These are phyloP conservation scores for Fusarium sp. DNA, from an alignment of 2,329 filamentous ascomycete species.

Conservation along the genomic window DNA sequence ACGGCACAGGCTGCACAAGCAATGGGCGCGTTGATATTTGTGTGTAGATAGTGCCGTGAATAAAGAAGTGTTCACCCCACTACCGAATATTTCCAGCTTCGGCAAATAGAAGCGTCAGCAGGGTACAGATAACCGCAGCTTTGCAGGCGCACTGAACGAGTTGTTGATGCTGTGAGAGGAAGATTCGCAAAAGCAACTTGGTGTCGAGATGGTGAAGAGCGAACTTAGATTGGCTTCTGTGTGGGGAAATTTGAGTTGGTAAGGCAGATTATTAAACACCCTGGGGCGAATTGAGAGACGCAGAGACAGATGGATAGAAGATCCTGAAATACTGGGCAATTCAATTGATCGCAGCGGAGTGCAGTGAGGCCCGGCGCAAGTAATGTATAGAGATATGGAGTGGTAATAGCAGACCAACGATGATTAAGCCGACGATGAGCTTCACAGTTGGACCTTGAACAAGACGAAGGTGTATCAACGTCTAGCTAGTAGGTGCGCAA, in stretches of 20 bases:
- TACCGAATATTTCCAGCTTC: conserved; percentile 9
- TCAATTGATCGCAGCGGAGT: conserved; percentile 23
- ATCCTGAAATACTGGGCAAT: conserved; percentile 6
- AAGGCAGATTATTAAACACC: conserved; percentile 26
- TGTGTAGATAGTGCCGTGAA: conserved; percentile 3
- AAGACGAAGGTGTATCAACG: conserved; percentile 4
- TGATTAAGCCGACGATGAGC: conserved; percentile 11
- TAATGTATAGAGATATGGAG: conserved; percentile 11
- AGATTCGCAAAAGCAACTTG: conserved; percentile 6
- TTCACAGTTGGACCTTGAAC: conserved; percentile 15
- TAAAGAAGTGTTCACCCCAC: conserved; percentile 17
- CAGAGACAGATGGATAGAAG: background rate
- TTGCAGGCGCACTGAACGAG: conserved; percentile 18
- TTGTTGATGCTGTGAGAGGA: conserved; percentile 4
- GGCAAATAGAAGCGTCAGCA: conserved; percentile 6
- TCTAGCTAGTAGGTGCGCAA: conserved; percentile 5
- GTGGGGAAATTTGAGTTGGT: conserved; percentile 9
- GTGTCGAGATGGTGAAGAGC: conserved; percentile 3
- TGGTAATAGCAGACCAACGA: conserved; percentile 8
- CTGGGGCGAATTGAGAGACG: conserved; percentile 18
- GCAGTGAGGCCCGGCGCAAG: conserved; percentile 13
- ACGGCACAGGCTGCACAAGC: conserved; percentile 26
- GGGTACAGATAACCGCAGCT: conserved; percentile 7
- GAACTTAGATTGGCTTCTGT: conserved; percentile 13
- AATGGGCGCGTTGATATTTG: conserved; percentile 16